A percentile compares a stretch with the other conserved stretches of the same genome.
These are phyloP conservation scores for Curvularia sp. DNA, from an alignment of 2,329 filamentous ascomycete species.

Conservation along the genomic window DNA sequence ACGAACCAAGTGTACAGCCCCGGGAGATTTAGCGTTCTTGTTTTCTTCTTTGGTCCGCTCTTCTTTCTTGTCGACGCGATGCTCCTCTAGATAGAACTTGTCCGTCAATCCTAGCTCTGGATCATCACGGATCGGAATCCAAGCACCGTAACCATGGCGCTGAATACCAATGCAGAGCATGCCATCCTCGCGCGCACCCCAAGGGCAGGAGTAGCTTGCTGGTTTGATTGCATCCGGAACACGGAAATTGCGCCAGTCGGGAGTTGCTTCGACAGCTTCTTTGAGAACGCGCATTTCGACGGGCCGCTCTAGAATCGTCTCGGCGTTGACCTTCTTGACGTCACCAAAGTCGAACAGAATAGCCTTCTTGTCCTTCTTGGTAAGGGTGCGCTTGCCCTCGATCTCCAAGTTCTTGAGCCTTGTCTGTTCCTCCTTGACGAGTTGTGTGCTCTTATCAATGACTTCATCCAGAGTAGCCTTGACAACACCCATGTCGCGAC, in stretches of 20 bases:
- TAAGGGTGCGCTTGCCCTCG: constrained; percentile 77
- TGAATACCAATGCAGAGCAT: constrained; percentile 97
- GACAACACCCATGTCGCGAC: constrained; percentile 82
- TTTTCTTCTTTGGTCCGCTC: constrained; percentile 79
- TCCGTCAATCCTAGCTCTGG: constrained; percentile 82
- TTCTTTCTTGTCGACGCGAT: constrained; percentile 97
- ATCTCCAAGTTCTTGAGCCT: constrained; percentile 70
- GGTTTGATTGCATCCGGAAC: constrained; percentile 91
- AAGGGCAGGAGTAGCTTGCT: constrained; percentile 87
- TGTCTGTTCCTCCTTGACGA: constrained; percentile 76
- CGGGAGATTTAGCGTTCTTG: constrained; percentile 82
- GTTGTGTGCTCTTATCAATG: constrained; percentile 70
- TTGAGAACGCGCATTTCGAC: constrained; percentile 85
- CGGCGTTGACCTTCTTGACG: constrained; percentile 93
- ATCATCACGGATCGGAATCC: constrained; percentile 93
- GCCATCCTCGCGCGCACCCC: constrained; percentile 92
- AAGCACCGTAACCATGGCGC: constrained; percentile 92
- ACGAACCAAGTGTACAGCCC: constrained; percentile 95
- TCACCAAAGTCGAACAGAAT: constrained; percentile 94
- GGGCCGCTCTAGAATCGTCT: constrained; percentile 91
- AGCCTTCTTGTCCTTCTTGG: constrained; percentile 97
- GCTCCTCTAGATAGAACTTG: constrained; percentile 96
- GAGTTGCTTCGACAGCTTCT: constrained; percentile 67
- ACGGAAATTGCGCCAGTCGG: constrained; percentile 81
- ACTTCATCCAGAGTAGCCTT: constrained; percentile 78